Percentiles rank a stretch among this genome's conserved stretches.
Conservation (phyloP, 768 basidiomycete genomes). For the Pulveroboletus frians region DNA sequence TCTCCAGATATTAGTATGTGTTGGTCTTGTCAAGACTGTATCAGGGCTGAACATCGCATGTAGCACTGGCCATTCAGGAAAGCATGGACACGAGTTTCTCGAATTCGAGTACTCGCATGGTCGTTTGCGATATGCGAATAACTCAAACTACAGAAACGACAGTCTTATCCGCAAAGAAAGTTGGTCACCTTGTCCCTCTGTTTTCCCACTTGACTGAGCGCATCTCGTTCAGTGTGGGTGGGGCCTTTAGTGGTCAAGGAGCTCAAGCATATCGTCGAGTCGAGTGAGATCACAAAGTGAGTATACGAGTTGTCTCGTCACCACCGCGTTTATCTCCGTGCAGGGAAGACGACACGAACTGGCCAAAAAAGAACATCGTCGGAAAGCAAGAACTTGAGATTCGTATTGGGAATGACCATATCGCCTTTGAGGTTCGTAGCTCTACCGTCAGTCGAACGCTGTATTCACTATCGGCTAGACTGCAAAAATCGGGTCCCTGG, state of each 20-base stretch:
- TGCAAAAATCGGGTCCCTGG: conserved; percentile 94
- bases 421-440: conserved; percentile 82
- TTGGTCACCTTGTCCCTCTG: conserved; percentile 39
- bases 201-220: neutral
- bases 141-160: conserved; percentile 98
- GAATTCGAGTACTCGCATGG: conserved; percentile 99
- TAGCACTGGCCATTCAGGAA: conserved; percentile 91
- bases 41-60: neutral
- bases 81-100: conserved; percentile 95
- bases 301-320: neutral
- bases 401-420: conserved; percentile 89
- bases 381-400: conserved; percentile 99
- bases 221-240: conserved; percentile 72
- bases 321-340: neutral
- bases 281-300: conserved; percentile 93
- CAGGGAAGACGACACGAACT: conserved; percentile 97
- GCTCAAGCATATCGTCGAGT: conserved; percentile 87
- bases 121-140: conserved; percentile 95
- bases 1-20: conserved; percentile 49
- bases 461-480: conserved; percentile 51
- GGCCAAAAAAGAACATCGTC: conserved; percentile 99
- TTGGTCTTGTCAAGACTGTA: neutral
- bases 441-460: neutral
- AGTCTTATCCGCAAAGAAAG: conserved; percentile 98
- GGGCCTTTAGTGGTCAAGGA: conserved; percentile 90